Evolutionary conservation across 495 filamentous ascomycete species (phyloP).

Genomic region (Sphaerosporella brunnea): DNA sequence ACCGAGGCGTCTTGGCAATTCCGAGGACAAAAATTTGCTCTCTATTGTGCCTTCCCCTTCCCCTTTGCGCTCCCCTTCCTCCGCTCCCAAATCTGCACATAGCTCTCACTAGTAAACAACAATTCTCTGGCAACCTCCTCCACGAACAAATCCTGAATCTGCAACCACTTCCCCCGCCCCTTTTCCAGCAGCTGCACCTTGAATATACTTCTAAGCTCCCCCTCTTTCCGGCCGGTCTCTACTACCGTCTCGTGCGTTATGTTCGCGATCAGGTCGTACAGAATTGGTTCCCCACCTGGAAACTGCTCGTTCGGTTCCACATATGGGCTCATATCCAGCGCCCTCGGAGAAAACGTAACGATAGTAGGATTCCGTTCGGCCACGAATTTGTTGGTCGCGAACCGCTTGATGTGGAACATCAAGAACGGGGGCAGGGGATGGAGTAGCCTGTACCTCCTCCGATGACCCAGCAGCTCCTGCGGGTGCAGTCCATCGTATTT

Average conservation of each 20-base stretch:
- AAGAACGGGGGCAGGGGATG: conserved; percentile 87
- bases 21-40: no score
- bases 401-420: conserved; percentile 91
- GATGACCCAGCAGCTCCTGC: conserved; percentile 71
- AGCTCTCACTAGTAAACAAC: conserved; percentile 79
- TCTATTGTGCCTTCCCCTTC: conserved; percentile 35
- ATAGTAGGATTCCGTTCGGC: conserved; percentile 93
- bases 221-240: conserved; percentile 28
- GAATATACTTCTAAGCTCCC: conserved; percentile 69
- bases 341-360: conserved; percentile 74
- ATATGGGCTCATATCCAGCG: conserved; percentile 74
- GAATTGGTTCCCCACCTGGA: conserved; percentile 62
- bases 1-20: no score
- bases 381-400: conserved; percentile 90
- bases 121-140: conserved; percentile 70
- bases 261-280: conserved; percentile 93
- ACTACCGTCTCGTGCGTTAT: conserved; percentile 80
- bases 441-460: conserved; percentile 73
- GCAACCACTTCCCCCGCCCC: conserved; percentile 58
- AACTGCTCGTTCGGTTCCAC: conserved; percentile 46
- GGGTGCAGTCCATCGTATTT: conserved; percentile 87
- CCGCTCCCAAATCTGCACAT: conserved; percentile 92
- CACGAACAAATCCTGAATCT: conserved; percentile 87
- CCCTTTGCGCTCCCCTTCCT: conserved; percentile 36
- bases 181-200: conserved; percentile 45